phyloP scores from a whole-genome alignment of 2,329 filamentous ascomycete species.

The Fusarium neocosmosporiellum region DNA sequence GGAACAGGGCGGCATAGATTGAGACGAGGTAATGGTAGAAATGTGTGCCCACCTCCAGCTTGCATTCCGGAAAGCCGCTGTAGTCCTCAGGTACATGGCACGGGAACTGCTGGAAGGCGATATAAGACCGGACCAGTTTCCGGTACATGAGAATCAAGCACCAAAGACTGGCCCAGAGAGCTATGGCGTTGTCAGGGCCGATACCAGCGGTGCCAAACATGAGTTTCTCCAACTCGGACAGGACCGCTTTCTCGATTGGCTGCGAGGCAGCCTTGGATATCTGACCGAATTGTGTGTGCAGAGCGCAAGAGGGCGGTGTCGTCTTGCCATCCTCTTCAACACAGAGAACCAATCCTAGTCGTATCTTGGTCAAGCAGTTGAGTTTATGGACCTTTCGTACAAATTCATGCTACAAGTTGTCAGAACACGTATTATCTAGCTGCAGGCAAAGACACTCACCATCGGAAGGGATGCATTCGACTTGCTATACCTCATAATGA shows the following conservation, averaged over 20 bases:
- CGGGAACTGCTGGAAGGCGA: conserved; percentile 44
- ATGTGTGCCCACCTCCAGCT: conserved; percentile 43
- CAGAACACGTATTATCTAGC: neutral
- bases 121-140: conserved; percentile 43
- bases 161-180: conserved; percentile 44
- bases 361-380: conserved; percentile 43
- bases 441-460: conserved; percentile 21
- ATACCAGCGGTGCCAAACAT: conserved; percentile 41
- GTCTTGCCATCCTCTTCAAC: conserved; percentile 37
- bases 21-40: conserved; percentile 46
- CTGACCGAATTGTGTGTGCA: conserved; percentile 45
- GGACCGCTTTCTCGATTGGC: conserved; percentile 42
- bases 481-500: conserved; percentile 42
- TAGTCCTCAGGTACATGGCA: conserved; percentile 46
- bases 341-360: conserved; percentile 41
- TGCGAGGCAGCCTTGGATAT: conserved; percentile 44
- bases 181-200: conserved; percentile 39
- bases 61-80: conserved; percentile 43
- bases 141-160: conserved; percentile 45
- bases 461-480: conserved; percentile 36
- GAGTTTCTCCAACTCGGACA: conserved; percentile 39
- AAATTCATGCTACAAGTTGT: conserved; percentile 32
- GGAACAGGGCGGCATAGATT: conserved; percentile 44
- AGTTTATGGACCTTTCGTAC: conserved; percentile 43
- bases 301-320: conserved; percentile 41